Conservation (phyloP, 2,329 filamentous ascomycete species). For the Didymella glomerata region DNA sequence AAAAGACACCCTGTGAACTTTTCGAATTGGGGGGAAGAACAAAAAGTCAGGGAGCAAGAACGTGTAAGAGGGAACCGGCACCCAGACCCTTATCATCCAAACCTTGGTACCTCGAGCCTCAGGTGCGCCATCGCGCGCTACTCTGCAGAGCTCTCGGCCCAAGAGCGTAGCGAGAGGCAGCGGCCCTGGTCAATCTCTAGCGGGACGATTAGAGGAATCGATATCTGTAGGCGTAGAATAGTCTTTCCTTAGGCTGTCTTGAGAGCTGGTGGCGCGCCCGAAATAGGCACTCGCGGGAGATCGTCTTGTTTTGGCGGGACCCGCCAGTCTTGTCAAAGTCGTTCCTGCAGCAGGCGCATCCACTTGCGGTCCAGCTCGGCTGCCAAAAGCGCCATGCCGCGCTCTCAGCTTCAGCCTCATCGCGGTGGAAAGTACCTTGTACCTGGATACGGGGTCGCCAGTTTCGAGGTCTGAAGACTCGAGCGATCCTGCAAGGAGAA, state of each 20-base stretch:
- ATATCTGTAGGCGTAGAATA: conserved; percentile 13
- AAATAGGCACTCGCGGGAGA: conserved; percentile 18
- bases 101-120: conserved; percentile 5
- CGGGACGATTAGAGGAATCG: conserved; percentile 6
- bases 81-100: conserved; percentile 18
- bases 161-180: conserved; percentile 12
- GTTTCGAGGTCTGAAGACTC: not conserved
- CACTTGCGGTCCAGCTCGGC: conserved; percentile 10
- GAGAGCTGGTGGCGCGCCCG: conserved; percentile 8
- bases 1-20: not conserved
- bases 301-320: conserved; percentile 1
- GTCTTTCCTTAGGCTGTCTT: conserved; percentile 12
- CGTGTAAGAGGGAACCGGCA: not conserved
- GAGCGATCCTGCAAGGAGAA: not conserved
- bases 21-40: not conserved
- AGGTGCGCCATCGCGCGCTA: conserved; percentile 22
- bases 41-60: conserved; percentile 9
- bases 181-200: not conserved
- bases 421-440: conserved; percentile 5
- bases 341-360: conserved; percentile 10
- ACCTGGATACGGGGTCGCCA: conserved; percentile 1
- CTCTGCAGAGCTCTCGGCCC: conserved; percentile 4
- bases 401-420: conserved; percentile 17
- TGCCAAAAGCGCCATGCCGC: conserved; percentile 15
- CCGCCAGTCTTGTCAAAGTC: conserved; percentile 3